Evolutionary conservation across 441 rosid species (phyloP).

Genomic region (Pelargonium citronellum): DNA sequence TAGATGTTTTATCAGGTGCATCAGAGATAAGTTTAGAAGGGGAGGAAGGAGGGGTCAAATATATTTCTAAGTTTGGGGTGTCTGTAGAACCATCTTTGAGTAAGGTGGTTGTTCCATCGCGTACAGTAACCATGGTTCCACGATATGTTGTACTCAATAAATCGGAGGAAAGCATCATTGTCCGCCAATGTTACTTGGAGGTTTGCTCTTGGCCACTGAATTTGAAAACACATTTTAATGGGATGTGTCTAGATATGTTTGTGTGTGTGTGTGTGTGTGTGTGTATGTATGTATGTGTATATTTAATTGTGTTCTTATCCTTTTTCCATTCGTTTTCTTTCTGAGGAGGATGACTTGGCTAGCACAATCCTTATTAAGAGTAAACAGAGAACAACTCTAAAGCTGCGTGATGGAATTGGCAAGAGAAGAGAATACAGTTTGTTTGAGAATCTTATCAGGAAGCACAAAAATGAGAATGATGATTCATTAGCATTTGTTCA

Average conservation of each 20-base stretch:
- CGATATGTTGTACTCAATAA: conserved; percentile 69
- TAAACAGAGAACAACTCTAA: conserved; percentile 47
- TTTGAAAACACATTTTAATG: conserved; percentile 16
- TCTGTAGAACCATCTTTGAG: conserved; percentile 54
- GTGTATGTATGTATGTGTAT: too few species aligned
- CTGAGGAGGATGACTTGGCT: conserved; percentile 56
- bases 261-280: too few species aligned
- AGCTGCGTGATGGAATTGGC: conserved; percentile 49
- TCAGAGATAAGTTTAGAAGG: conserved; percentile 72
- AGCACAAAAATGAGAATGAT: conserved; percentile 60
- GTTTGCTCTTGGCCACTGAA: conserved; percentile 36
- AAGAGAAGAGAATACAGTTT: conserved; percentile 55
- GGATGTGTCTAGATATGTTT: conserved; percentile 12
- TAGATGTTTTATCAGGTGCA: conserved; percentile 84
- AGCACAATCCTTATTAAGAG: conserved; percentile 44
- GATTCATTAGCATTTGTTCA: conserved; percentile 53
- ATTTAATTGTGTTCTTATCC: conserved; percentile 19
- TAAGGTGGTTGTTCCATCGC: conserved; percentile 53
- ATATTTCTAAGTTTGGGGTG: conserved; percentile 71
- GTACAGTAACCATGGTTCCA: conserved; percentile 57
- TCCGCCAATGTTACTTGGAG: conserved; percentile 82
- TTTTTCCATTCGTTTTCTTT: conserved; percentile 20
- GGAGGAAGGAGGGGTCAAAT: conserved; percentile 48
- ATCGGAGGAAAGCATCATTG: conserved; percentile 55
- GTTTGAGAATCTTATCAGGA: conserved; percentile 77